phyloP scores from a whole-genome alignment of 2,329 filamentous ascomycete genomes.

The Ophiostoma quercus region DNA sequence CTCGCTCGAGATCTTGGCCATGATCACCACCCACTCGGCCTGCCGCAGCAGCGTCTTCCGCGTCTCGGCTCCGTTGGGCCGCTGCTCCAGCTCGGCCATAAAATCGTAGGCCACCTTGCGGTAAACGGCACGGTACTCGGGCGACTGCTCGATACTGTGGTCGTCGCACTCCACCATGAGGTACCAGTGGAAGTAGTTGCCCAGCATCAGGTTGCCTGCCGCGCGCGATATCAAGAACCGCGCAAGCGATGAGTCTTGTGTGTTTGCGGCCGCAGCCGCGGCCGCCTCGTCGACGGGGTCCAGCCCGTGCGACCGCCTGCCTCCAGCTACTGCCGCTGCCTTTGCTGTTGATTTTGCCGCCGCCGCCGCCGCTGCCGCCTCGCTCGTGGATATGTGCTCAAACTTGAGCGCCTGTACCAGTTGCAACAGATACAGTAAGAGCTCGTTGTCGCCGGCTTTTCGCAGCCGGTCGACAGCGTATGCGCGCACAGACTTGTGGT shows the following conservation, averaged over 20 bases:
- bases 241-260: conserved; percentile 76
- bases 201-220: conserved; percentile 79
- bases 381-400: conserved; percentile 63
- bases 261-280: conserved; percentile 49
- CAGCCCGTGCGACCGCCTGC: not conserved
- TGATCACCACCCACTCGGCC: conserved; percentile 79
- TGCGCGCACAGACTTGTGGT: conserved; percentile 79
- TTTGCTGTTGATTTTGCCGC: not conserved
- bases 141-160: conserved; percentile 64
- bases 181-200: conserved; percentile 97
- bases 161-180: conserved; percentile 97
- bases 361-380: not conserved
- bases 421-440: conserved; percentile 86
- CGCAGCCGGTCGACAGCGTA: conserved; percentile 89
- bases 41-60: conserved; percentile 76
- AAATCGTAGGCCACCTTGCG: conserved; percentile 93
- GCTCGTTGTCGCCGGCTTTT: conserved; percentile 87
- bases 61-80: conserved; percentile 63
- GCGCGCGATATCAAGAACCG: conserved; percentile 85
- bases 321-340: not conserved
- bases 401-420: conserved; percentile 95
- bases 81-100: conserved; percentile 77
- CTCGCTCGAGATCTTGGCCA: conserved; percentile 84
- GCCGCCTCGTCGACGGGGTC: not conserved
- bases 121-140: conserved; percentile 75